Percentiles rank a stretch among this genome's conserved stretches.
Conservation (phyloP, 176 grass and related monocot genomes). For the Urochloa ruziziensis region DNA sequence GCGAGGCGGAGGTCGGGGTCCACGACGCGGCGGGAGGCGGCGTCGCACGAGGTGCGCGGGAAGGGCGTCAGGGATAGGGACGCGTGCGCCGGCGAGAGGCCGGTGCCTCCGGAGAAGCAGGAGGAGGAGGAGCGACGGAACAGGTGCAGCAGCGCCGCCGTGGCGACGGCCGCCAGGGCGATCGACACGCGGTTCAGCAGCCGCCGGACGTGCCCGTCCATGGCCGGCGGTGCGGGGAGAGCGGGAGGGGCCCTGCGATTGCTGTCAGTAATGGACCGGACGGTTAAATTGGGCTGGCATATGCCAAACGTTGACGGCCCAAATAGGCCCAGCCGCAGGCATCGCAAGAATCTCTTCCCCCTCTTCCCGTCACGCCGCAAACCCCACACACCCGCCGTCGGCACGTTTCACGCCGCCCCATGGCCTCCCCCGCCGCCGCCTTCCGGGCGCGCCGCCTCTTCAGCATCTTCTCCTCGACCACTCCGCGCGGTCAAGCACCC, state of each 20-base stretch:
- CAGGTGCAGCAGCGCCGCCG: constrained; percentile 60
- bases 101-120: constrained; percentile 21
- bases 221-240: constrained; percentile 19
- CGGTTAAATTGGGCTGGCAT: no score
- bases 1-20: constrained; percentile 50
- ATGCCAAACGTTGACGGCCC: no score
- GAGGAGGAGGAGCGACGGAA: constrained; percentile 43
- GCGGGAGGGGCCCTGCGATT: no score
- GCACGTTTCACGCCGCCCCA: background rate
- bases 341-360: no score
- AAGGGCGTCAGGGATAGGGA: constrained; percentile 39
- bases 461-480: constrained; percentile 9
- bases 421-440: constrained; percentile 3
- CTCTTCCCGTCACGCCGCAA: no score
- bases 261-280: no score
- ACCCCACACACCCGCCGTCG: no score
- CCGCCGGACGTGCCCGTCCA: constrained; percentile 69
- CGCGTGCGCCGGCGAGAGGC: background rate
- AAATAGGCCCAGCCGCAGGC: no score
- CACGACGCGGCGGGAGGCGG: constrained; percentile 56
- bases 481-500: background rate
- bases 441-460: constrained; percentile 30
- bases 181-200: constrained; percentile 76
- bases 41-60: constrained; percentile 71
- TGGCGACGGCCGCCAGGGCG: constrained; percentile 56